These are phyloP conservation scores for Russula ochroleuca DNA, from an alignment of 768 basidiomycete species.

Conservation along the genomic window DNA sequence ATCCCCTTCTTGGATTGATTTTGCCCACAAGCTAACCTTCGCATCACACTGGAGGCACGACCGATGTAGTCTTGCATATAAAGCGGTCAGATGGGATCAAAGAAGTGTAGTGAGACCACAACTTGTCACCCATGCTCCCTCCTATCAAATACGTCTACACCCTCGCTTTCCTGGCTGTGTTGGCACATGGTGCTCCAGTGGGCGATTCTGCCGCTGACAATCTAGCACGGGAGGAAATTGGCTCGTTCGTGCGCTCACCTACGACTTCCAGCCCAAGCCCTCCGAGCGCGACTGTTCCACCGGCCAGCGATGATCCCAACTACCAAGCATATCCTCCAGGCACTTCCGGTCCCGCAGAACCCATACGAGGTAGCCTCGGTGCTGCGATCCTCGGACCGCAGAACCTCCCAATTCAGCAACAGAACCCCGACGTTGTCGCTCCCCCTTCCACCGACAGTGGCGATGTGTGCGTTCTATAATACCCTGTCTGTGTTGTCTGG, in stretches of 20 bases:
- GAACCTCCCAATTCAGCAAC: slow-evolving; percentile 49
- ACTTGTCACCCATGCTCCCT: background rate
- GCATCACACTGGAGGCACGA: background rate
- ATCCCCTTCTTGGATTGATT: background rate
- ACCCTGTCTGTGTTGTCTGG: background rate
- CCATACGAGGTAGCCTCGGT: slow-evolving; percentile 45
- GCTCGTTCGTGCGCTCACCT: too few species aligned
- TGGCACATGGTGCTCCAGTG: background rate
- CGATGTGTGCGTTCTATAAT: slow-evolving; percentile 35
- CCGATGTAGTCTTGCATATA: background rate
- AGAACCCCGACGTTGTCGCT: slow-evolving; percentile 55
- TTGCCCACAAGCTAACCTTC: background rate
- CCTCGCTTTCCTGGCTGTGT: background rate
- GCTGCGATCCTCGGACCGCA: slow-evolving; percentile 51
- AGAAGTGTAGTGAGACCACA: background rate
- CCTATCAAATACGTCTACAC: background rate
- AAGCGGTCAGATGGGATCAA: background rate
- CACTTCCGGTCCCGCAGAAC: slow-evolving; percentile 35
- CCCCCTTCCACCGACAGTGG: slow-evolving; percentile 63
- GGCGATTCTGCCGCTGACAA: too few species aligned
- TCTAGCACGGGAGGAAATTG: background rate
- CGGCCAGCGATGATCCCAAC: slow-evolving; percentile 34
- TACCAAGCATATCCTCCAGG: slow-evolving; percentile 26
- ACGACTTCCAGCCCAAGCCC: background rate
- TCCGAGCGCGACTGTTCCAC: slow-evolving; percentile 28